Conservation (phyloP, 768 basidiomycete species). For the Nidularia pulvinata region DNA sequence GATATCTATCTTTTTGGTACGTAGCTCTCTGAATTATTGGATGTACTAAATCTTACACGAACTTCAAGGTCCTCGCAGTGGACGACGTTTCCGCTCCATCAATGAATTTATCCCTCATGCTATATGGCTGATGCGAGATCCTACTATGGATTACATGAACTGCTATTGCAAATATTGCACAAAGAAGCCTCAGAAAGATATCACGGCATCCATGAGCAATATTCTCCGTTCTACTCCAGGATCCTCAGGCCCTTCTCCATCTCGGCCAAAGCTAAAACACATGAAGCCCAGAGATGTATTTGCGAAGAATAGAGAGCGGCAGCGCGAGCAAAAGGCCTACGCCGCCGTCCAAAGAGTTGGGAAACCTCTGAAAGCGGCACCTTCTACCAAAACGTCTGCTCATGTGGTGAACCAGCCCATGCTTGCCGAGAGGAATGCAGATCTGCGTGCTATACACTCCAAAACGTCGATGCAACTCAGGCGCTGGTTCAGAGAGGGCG, state of each 20-base stretch:
- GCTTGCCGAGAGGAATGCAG: conserved; percentile 60
- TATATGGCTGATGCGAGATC: conserved; percentile 70
- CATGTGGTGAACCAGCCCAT: conserved; percentile 42
- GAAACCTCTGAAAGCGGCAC: conserved; percentile 15
- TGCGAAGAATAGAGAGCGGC: conserved; percentile 4
- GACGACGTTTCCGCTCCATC: conserved; percentile 69
- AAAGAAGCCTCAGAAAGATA: conserved; percentile 66
- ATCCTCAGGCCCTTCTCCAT: conserved; percentile 19
- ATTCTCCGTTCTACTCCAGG: conserved; percentile 22
- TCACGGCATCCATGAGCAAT: conserved; percentile 56
- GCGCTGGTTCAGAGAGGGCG: conserved; percentile 67
- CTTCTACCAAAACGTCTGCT: conserved; percentile 20
- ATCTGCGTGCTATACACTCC: conserved; percentile 58
- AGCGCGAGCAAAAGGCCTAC: conserved; percentile 28
- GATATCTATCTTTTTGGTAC: conserved; percentile 81
- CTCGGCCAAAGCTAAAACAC: conserved; percentile 1
- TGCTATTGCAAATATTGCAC: conserved; percentile 82
- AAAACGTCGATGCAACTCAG: conserved; percentile 41
- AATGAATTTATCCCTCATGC: conserved; percentile 88
- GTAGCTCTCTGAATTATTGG: not conserved
- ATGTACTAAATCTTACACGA: not conserved
- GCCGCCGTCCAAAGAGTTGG: conserved; percentile 38
- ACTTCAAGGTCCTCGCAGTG: conserved; percentile 42
- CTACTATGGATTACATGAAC: conserved; percentile 37
- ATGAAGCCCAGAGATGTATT: conserved; percentile 2